Evolutionary conservation across 352 stramenopile species (phyloP).

Genomic region (Phytophthora foliorum): DNA sequence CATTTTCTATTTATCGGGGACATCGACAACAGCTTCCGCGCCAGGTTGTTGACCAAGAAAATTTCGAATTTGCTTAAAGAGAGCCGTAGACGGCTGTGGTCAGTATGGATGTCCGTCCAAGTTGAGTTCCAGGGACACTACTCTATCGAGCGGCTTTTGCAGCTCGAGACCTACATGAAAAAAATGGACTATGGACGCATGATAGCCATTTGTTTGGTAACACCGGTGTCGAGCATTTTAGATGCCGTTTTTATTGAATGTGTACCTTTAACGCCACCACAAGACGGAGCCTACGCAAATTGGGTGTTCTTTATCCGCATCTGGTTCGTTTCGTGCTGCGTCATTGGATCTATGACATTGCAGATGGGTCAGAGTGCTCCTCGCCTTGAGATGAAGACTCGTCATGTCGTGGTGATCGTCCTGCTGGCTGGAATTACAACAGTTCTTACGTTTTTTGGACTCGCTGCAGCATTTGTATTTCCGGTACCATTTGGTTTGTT

Average conservation of each 20-base stretch:
- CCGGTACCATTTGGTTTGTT: slow-evolving; percentile 6
- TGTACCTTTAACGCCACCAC: background rate
- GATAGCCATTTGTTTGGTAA: background rate
- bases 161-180: background rate
- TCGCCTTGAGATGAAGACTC: background rate
- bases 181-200: background rate
- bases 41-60: too few species aligned
- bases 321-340: background rate
- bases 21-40: too few species aligned
- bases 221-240: background rate
- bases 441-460: background rate
- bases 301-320: background rate
- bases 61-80: too few species aligned
- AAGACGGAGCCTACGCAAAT: background rate
- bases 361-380: background rate
- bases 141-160: background rate
- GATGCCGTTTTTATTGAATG: background rate
- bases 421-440: background rate
- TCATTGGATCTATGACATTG: background rate
- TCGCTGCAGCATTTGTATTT: background rate
- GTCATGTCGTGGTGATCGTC: background rate
- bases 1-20: too few species aligned
- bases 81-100: too few species aligned
- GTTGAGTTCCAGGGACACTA: background rate
- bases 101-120: background rate